A percentile compares a stretch with the other conserved stretches of the same genome.
phyloP scores from a whole-genome alignment of 2,329 filamentous ascomycete genomes.

The Hawksworthiomyces lignivorus region DNA sequence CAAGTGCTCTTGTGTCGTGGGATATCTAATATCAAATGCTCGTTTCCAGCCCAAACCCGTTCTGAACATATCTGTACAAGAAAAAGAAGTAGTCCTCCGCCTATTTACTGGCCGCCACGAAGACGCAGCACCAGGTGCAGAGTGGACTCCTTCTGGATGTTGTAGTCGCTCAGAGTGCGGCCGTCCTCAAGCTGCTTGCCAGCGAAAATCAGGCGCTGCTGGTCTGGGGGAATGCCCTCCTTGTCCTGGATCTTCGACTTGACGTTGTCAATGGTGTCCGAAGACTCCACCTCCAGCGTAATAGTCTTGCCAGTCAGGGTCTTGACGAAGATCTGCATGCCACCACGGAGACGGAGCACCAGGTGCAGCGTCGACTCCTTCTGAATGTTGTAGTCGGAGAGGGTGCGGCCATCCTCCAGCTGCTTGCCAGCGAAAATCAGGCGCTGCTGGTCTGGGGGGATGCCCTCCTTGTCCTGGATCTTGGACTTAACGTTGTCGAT shows the following conservation, averaged over 20 bases:
- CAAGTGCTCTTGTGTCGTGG: too few species aligned
- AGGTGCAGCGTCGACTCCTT: constrained; percentile 79
- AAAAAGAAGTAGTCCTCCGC: neutral
- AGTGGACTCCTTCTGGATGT: constrained; percentile 75
- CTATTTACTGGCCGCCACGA: constrained; percentile 51
- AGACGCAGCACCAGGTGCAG: constrained; percentile 64
- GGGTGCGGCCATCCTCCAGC: constrained; percentile 81
- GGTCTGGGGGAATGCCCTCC: constrained; percentile 63
- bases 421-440: constrained; percentile 93
- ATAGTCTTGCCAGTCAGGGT: constrained; percentile 64
- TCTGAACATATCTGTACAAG: neutral
- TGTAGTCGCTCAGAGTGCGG: constrained; percentile 77
- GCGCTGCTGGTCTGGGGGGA: constrained; percentile 90
- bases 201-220: constrained; percentile 63
- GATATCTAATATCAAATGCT: constrained; percentile 2
- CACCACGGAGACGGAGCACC: constrained; percentile 73
- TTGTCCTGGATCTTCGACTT: constrained; percentile 67
- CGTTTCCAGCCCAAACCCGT: neutral
- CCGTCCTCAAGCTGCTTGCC: constrained; percentile 69
- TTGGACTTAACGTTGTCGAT: constrained; percentile 94
- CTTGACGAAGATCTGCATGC: constrained; percentile 71
- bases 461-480: constrained; percentile 90
- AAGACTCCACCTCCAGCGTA: constrained; percentile 59
- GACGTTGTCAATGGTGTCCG: constrained; percentile 64
- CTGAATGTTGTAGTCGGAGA: constrained; percentile 96